Conservation (phyloP, 257 asterid genomes). For the Solanum medicagineum region DNA sequence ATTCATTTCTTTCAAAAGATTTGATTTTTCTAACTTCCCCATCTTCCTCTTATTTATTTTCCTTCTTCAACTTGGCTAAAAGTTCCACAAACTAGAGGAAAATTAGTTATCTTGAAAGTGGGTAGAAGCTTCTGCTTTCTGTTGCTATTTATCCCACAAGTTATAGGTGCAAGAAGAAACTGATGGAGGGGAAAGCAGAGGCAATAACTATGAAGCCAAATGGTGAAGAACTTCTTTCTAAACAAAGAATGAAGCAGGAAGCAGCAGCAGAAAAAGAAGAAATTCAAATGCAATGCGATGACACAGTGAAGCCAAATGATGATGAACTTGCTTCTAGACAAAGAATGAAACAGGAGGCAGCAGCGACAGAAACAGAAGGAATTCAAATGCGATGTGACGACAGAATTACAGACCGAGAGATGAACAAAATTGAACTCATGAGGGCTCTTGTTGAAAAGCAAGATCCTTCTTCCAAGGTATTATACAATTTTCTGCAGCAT, state of each 20-base stretch:
- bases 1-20: neutral
- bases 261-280: neutral
- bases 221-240: neutral
- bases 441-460: slow-evolving; percentile 37
- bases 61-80: neutral
- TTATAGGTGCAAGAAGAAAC: neutral
- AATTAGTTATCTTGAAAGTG: neutral
- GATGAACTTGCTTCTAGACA: neutral
- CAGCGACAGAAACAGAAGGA: neutral
- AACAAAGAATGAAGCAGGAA: neutral
- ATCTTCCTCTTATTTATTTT: neutral
- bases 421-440: slow-evolving; percentile 24
- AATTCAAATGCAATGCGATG: neutral
- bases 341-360: neutral
- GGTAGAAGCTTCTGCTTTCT: neutral
- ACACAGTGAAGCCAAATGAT: neutral
- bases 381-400: neutral
- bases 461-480: slow-evolving; percentile 56
- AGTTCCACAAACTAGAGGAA: neutral
- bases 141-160: neutral
- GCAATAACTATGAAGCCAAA: neutral
- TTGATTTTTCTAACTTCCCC: neutral
- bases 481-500: neutral
- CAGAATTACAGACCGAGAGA: slow-evolving; percentile 14
- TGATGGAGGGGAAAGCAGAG: neutral